These are phyloP conservation scores for Magnaporthiopsis rhizophila DNA, from an alignment of 2,329 filamentous ascomycete genomes.

Conservation along the genomic window DNA sequence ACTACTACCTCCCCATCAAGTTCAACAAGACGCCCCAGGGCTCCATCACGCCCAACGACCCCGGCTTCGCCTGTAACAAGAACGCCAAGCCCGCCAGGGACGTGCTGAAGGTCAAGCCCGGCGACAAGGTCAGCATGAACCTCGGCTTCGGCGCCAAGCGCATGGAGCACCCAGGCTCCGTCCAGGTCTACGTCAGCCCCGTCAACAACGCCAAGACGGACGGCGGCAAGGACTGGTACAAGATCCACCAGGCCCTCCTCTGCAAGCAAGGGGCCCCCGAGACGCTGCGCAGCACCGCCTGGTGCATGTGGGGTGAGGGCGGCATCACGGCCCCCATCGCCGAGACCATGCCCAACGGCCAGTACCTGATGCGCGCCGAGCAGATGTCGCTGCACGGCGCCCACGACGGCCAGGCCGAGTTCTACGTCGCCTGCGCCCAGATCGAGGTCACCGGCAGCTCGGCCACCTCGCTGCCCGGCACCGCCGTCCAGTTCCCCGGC, in stretches of 20 bases:
- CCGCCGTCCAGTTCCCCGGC: slow-evolving; percentile 24
- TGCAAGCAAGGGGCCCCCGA: slow-evolving; percentile 2
- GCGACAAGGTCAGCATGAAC: slow-evolving; percentile 1
- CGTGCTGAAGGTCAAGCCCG: slow-evolving; percentile 4
- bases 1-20: slow-evolving; percentile 5
- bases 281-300: slow-evolving; percentile 2
- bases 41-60: slow-evolving; percentile 2
- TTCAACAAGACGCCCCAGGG: slow-evolving; percentile 1
- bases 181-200: slow-evolving; percentile 4
- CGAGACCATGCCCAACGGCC: slow-evolving; percentile 16
- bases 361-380: slow-evolving; percentile 35
- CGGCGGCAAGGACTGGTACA: slow-evolving; percentile 4
- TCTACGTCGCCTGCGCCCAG: slow-evolving; percentile 24
- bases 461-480: slow-evolving; percentile 12
- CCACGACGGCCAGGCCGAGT: slow-evolving; percentile 18
- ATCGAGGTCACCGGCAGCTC: slow-evolving; percentile 19
- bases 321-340: slow-evolving; percentile 21
- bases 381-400: slow-evolving; percentile 35
- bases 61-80: slow-evolving; percentile 6
- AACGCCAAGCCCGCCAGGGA: background rate
- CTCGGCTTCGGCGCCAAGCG: slow-evolving; percentile 3
- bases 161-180: slow-evolving; percentile 5
- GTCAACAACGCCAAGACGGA: slow-evolving; percentile 1
- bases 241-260: slow-evolving; percentile 5
- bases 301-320: slow-evolving; percentile 26